Base-by-base conservation (phyloP, 2,329 filamentous ascomycete genomes). In the Nemania sp. region DNA sequence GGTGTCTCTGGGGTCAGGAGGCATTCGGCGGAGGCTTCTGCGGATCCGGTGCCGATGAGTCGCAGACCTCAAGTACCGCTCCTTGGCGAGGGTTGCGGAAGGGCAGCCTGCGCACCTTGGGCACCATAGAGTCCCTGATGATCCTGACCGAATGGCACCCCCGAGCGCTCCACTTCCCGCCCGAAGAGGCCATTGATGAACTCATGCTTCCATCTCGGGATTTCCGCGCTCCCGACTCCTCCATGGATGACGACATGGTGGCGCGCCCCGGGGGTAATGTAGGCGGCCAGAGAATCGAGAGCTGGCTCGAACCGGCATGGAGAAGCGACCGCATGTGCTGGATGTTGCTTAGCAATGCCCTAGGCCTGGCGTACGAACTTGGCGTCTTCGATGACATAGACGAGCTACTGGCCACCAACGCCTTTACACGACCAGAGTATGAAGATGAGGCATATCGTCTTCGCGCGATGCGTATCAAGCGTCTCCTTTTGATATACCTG, bases 141-240 rank as follows among this genome's bases (percentile, higher is more conserved):
- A 89, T 99, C 25, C 80, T 99, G 46, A 98, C 94, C 1, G 95
- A 99, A 72, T 99, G 95, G 94, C 94, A 98, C 74, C 95, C 95
- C 4, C 87, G 94, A 5, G 93, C 93, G 15, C 82, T 99, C 62
- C 94, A 98, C 74, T 99, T 98, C 71, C 95, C 95, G 2, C 89
- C 91, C 0, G 88, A 91, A 17, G 90, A 95, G 65, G 84, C 86
- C 1, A 87, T 86, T 1, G 86, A 89, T 50, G 89, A 91, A 73
- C 77, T 90, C 5, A 83, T 89, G 73, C 79, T 89, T 17, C 85
- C 89, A 4, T 80, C 81, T 40, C 85, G 85, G 52, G 82, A 87
- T 25, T 77, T 79, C 5, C 79, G 67, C 5, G 77, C 79, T 21
- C 69, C 74, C 12, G 75, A 77, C 54, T 72, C 73, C 54, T 72